Evolutionary conservation across 2,329 filamentous ascomycete genomes (phyloP).

Genomic region (Cladosporium sp.): DNA sequence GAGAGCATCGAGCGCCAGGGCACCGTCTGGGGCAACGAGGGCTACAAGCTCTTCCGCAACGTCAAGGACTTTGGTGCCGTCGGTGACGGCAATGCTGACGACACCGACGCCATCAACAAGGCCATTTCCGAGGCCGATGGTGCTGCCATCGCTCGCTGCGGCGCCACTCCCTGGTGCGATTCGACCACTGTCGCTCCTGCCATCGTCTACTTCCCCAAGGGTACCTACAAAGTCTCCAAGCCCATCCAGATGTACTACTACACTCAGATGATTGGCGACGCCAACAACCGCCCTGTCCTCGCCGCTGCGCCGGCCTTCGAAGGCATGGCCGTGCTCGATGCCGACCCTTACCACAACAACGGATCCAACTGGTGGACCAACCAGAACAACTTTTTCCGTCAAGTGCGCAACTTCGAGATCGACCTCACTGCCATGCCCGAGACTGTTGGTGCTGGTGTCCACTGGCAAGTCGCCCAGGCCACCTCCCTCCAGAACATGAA

Average conservation of each 20-base stretch:
- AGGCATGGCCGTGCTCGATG: conserved; percentile 85
- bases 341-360: conserved; percentile 71
- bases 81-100: conserved; percentile 68
- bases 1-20: conserved; percentile 49
- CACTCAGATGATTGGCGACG: conserved; percentile 85
- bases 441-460: conserved; percentile 39
- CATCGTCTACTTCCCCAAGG: conserved; percentile 85
- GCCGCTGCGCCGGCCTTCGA: conserved; percentile 57
- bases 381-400: conserved; percentile 54
- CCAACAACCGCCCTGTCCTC: conserved; percentile 58
- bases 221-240: conserved; percentile 75
- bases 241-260: conserved; percentile 87
- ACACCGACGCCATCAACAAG: conserved; percentile 81
- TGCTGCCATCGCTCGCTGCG: conserved; percentile 66
- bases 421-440: conserved; percentile 40
- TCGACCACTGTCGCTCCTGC: conserved; percentile 80
- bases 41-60: conserved; percentile 58
- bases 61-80: conserved; percentile 40
- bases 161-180: conserved; percentile 62
- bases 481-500: conserved; percentile 60
- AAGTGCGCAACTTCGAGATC: conserved; percentile 52
- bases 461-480: conserved; percentile 54
- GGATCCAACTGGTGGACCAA: conserved; percentile 50
- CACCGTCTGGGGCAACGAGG: conserved; percentile 57
- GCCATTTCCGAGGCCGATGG: conserved; percentile 71